Evolutionary conservation across 768 basidiomycete species (phyloP), one percentile per base, ranked within the genome.

Genomic region (Mycena alexandri): DNA sequence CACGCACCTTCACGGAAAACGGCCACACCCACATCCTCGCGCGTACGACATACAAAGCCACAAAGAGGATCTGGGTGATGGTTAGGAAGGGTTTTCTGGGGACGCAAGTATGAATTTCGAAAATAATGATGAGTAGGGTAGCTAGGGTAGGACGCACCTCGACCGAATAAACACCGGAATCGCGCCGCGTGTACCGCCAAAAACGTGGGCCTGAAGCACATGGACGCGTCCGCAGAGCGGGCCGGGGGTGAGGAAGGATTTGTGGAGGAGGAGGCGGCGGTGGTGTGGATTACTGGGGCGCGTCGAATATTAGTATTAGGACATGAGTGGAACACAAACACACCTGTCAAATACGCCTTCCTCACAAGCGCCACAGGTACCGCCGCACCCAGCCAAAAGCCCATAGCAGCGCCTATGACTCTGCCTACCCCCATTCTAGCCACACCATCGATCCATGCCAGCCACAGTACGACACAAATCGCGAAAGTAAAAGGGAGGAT

Each of bases 141-240:
- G n/a, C n/a, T n/a, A 92, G 78, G 19, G 86, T 86, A 1, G 90
- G 91, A n/a, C n/a, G n/a, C 63, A 91, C 92, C 81, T 89, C 36
- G 91, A 93, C 67, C 88, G 89, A 17, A 91, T 87, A 63, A 93
- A 93, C 0, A 92, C 21, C 0, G 79, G 76, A 9, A 93, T 74
- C 46, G 76, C 11, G 77, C 13, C 4, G 83, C 74, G 69, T 91
- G 84, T 9, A 90, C 65, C 0, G 73, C 63, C 0, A 87, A 75
- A 17, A 8, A 64, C 29, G 38, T 71, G 54, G 8, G 66, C 38
- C 33, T 71, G 70, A 0, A 65, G n/a, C 0, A 66, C 66, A 5
- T 44, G 57, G 4, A 42, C 62, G 46, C 70, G 63, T 4, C 22
- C 8, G 19, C 70, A 6, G 33, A 65, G 19, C 12, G 34, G 34